These are phyloP conservation scores for Russula earlei DNA, from an alignment of 768 basidiomycete species.

Conservation along the genomic window DNA sequence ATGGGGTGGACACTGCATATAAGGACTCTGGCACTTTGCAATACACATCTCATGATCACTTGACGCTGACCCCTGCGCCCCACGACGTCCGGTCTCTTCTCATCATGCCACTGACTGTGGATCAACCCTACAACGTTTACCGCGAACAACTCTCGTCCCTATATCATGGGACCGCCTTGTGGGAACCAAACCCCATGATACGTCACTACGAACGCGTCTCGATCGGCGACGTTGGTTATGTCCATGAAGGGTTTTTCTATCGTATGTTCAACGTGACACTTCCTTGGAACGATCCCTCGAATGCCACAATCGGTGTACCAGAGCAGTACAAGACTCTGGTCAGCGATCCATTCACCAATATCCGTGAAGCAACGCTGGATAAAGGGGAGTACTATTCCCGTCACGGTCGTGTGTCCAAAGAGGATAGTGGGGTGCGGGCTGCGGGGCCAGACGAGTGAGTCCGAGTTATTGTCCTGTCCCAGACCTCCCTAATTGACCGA, in stretches of 20 bases:
- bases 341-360: neutral
- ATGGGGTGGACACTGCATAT: too few relatives aligned
- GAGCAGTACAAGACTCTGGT: neutral
- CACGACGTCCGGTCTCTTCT: too few relatives aligned
- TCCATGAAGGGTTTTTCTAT: conserved; percentile 10
- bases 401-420: neutral
- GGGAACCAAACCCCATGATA: conserved; percentile 15
- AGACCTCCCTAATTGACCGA: too few relatives aligned
- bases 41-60: too few relatives aligned
- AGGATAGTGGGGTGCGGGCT: neutral
- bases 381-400: neutral
- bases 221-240: conserved; percentile 20
- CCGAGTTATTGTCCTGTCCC: too few relatives aligned
- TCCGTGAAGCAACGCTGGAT: neutral
- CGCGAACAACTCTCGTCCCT: conserved; percentile 4
- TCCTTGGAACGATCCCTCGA: neutral
- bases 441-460: neutral
- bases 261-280: conserved; percentile 15
- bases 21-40: too few relatives aligned
- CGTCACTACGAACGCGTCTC: conserved; percentile 11
- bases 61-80: too few relatives aligned
- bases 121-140: conserved; percentile 1
- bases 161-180: conserved; percentile 10
- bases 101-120: neutral
- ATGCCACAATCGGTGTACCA: neutral